Evolutionary conservation across 441 rosid species (phyloP), one percentile per base, ranked within the genome.

Genomic region (Gossypium aridum): DNA sequence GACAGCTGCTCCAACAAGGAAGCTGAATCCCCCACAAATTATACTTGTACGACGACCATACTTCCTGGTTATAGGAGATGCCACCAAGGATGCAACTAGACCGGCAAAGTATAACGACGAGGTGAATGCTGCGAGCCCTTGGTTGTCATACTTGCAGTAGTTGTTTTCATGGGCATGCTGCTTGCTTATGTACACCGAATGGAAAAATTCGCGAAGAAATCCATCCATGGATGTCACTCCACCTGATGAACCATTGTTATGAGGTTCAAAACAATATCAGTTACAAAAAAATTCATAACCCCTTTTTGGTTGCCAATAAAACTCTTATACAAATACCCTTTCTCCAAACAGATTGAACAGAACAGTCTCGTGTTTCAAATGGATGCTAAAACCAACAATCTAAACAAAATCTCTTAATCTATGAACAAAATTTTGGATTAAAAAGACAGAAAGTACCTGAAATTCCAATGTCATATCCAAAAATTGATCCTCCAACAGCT

Each of bases 31-130:
- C 34, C 99, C 99, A 7, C 88, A 90, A 10, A 91, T 82, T 34
- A 94, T 92, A 75, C 97, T 94, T 0, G 87, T 80, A 20, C 94
- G 88, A 28, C 98, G 91, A 0, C 99, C 99, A 4, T 92, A 89
- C 7, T 75, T 79, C 64, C 97, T 85, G 0, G 99, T 94, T 19
- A 94, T 39, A 1, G 94, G 91, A 65, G 97, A 81, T 53, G 99
- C 99, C 8, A 89, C 79, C 3, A 95, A 78, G 56, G 98, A 87
- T 62, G 66, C 45, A 62, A 62, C 66, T 62, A 62, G 54, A 68
- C 98, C 99, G 55, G 98, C 99, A 20, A 92, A 85, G 86, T 95
- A 92, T 2, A 91, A 87, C 49, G 99, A 92, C 77, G 98, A 92
- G 12, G 99, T 95, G 63, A 95, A 95, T 4, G 97, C 87, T 71